phyloP scores from a whole-genome alignment of 495 filamentous ascomycete species.

The Podospora pseudopauciseta region DNA sequence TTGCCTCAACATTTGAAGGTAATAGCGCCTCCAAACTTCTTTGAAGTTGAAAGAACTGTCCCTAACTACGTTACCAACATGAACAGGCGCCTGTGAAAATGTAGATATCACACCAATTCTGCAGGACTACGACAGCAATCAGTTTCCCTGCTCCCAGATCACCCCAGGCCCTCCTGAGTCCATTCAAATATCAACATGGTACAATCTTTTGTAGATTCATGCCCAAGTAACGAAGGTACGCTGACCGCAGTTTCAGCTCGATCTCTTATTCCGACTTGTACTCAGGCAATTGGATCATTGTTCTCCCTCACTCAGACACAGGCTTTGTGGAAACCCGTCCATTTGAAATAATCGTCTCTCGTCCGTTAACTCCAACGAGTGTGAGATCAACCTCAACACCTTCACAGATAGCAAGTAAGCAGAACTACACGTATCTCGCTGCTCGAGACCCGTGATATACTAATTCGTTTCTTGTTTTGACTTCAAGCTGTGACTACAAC shows the following conservation, averaged over 20 bases:
- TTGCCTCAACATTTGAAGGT: constrained; percentile 22
- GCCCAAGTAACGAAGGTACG: not conserved
- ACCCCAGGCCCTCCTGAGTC: constrained; percentile 1
- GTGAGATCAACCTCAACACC: not conserved
- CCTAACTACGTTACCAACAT: not conserved
- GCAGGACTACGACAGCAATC: constrained; percentile 5
- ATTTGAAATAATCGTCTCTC: not conserved
- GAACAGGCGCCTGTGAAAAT: constrained; percentile 17
- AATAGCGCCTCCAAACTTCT: not conserved
- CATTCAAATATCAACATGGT: constrained; percentile 25
- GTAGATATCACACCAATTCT: constrained; percentile 10
- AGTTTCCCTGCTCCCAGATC: constrained; percentile 16
- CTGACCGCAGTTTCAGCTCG: not conserved
- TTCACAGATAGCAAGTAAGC: not conserved
- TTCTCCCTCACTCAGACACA: not conserved
- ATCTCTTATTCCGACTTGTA: not conserved
- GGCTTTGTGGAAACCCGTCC: not conserved
- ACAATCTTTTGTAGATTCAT: not conserved
- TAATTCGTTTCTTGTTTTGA: not conserved
- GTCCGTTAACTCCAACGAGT: not conserved
- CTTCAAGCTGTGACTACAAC: not conserved
- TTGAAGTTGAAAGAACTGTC: too few species aligned
- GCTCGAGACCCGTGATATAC: not conserved
- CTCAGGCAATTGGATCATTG: not conserved
- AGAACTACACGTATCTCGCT: too few species aligned